phyloP scores from a whole-genome alignment of 2,329 filamentous ascomycete genomes.

The Didymella exigua region DNA sequence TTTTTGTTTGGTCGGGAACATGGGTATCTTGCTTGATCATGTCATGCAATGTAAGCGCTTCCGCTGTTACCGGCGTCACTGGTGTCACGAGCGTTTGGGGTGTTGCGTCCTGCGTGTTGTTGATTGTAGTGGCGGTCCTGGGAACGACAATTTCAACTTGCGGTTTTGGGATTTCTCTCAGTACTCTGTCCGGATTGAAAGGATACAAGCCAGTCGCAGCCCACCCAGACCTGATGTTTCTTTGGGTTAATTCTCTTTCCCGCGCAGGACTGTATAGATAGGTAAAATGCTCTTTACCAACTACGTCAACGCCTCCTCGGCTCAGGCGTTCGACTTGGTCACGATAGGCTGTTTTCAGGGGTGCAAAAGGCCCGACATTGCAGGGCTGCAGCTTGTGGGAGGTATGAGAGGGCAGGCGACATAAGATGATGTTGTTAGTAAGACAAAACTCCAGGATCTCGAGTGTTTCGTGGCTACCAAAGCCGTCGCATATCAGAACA shows the following conservation, averaged over 20 bases:
- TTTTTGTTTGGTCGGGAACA: not conserved
- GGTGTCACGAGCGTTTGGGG: not conserved
- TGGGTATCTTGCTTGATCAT: slow-evolving; percentile 13
- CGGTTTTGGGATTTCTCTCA: slow-evolving; percentile 33
- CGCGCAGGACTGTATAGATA: slow-evolving; percentile 31
- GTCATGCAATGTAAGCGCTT: slow-evolving; percentile 23
- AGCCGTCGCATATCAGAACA: slow-evolving; percentile 45
- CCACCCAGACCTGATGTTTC: slow-evolving; percentile 39
- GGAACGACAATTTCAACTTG: slow-evolving; percentile 17
- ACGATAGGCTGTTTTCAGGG: not conserved
- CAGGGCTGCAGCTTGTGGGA: slow-evolving; percentile 25
- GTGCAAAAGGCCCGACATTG: not conserved
- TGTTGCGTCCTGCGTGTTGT: not conserved
- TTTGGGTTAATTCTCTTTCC: slow-evolving; percentile 27
- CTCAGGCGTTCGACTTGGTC: slow-evolving; percentile 18
- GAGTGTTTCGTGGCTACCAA: slow-evolving; percentile 45
- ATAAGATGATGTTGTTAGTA: slow-evolving; percentile 33
- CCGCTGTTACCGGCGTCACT: slow-evolving; percentile 21
- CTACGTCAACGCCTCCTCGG: slow-evolving; percentile 11
- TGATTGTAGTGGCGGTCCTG: not conserved
- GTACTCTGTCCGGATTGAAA: slow-evolving; percentile 42
- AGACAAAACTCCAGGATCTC: slow-evolving; percentile 43
- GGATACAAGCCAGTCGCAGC: slow-evolving; percentile 33
- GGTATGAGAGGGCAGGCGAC: slow-evolving; percentile 17
- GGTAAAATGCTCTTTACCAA: slow-evolving; percentile 26